A percentile compares a stretch with the other conserved stretches of the same genome.
Evolutionary conservation across 192 early-diverging fungal genomes (phyloP).

Genomic region (Anaeromyces robustus): DNA sequence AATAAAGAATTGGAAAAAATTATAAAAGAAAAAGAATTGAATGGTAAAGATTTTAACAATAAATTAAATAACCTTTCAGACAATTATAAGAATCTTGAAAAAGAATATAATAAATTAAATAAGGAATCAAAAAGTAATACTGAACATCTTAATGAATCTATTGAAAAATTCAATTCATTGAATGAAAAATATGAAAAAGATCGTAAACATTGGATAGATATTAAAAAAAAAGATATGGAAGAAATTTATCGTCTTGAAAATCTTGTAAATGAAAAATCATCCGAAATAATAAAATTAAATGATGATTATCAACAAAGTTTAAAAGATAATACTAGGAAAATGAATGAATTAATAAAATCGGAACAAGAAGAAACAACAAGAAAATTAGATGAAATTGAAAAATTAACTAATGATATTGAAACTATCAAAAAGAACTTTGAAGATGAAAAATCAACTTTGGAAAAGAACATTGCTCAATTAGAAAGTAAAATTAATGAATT

Average conservation of each 20-base stretch:
- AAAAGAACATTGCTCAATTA: not conserved
- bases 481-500: not conserved
- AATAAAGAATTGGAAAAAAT: not conserved
- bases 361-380: not conserved
- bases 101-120: not conserved
- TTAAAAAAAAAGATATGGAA: not conserved
- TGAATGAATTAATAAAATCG: not conserved
- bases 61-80: not conserved
- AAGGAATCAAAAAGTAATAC: not conserved
- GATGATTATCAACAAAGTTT: not conserved
- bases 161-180: not conserved
- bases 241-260: not conserved
- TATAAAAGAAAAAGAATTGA: not conserved
- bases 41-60: not conserved
- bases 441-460: not conserved
- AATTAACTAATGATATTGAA: not conserved
- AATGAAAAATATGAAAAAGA: not conserved
- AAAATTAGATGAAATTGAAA: not conserved
- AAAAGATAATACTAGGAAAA: not conserved
- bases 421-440: not conserved
- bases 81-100: not conserved
- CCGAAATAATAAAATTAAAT: not conserved
- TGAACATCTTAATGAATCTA: not conserved
- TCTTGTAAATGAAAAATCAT: not conserved
- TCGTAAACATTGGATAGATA: not conserved